A percentile compares a stretch with the other conserved stretches of the same genome.
Conservation (phyloP, 331 rosid genomes). For the Phaseolus coccineus region DNA sequence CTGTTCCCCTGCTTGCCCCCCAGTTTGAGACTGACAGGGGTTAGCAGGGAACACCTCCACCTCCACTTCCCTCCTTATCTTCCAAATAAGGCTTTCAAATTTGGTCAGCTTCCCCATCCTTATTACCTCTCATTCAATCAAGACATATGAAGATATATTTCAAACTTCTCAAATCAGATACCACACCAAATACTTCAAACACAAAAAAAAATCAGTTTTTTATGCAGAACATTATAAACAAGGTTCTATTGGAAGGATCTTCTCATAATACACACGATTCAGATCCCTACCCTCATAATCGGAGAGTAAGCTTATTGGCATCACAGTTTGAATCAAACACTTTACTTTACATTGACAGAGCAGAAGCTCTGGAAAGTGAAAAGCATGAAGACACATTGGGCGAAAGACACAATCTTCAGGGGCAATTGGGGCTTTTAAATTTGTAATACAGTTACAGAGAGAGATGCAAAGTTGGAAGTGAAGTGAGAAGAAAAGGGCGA, state of each 20-base stretch:
- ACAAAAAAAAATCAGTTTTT: not conserved
- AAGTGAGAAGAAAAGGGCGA: not conserved
- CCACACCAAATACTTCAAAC: not conserved
- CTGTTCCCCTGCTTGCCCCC: conserved; percentile 14
- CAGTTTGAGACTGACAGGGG: not conserved
- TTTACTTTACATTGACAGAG: not conserved
- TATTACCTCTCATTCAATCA: not conserved
- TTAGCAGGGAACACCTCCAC: not conserved
- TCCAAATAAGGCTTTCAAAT: not conserved
- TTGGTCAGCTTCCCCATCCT: not conserved
- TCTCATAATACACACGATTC: not conserved
- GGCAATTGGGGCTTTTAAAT: not conserved
- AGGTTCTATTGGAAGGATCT: not conserved
- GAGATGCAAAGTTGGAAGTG: not conserved
- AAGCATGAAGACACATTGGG: conserved; percentile 30
- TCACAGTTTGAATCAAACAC: not conserved
- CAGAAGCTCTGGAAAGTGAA: not conserved
- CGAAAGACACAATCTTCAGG: not conserved
- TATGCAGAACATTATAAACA: not conserved
- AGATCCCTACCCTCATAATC: conserved; percentile 14
- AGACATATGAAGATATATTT: not conserved
- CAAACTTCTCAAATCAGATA: not conserved
- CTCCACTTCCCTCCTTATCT: not conserved
- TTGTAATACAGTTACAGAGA: not conserved
- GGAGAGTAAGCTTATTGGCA: not conserved